Conservation (phyloP, 2,329 filamentous ascomycete species). For the Fusarium clavum region DNA sequence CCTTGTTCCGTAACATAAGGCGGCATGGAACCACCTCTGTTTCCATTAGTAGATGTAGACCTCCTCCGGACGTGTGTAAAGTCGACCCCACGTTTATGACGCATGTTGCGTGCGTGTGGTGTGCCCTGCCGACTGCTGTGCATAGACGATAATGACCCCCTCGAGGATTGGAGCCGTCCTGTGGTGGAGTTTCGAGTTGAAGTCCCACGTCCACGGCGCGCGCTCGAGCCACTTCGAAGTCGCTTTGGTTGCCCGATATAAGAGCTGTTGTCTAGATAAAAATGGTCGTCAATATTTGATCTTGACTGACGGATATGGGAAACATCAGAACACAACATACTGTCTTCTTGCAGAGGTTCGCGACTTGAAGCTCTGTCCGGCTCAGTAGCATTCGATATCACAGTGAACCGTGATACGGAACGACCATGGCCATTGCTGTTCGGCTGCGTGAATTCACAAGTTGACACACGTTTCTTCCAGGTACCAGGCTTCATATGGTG, state of each 20-base stretch:
- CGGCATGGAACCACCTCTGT: constrained; percentile 33
- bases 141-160: constrained; percentile 63
- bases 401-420: constrained; percentile 71
- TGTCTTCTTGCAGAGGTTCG: constrained; percentile 83
- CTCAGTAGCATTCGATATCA: constrained; percentile 71
- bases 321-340: constrained; percentile 55
- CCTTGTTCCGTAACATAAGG: constrained; percentile 38
- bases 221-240: constrained; percentile 52
- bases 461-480: constrained; percentile 71
- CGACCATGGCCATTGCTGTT: constrained; percentile 61
- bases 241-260: constrained; percentile 47
- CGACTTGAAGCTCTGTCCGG: constrained; percentile 69
- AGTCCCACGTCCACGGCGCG: constrained; percentile 47
- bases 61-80: constrained; percentile 63
- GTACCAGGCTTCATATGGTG: constrained; percentile 76
- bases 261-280: constrained; percentile 46
- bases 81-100: constrained; percentile 65
- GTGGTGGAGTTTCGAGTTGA: constrained; percentile 48
- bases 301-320: constrained; percentile 71
- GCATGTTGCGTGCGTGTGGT: constrained; percentile 56
- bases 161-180: constrained; percentile 50
- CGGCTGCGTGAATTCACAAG: constrained; percentile 67
- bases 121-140: constrained; percentile 59
- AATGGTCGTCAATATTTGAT: constrained; percentile 73
- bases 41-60: constrained; percentile 48